A percentile compares a stretch with the other conserved stretches of the same genome.
These are phyloP conservation scores for Eutrema yunnanense DNA, from an alignment of 345 rosid species.

Conservation along the genomic window DNA sequence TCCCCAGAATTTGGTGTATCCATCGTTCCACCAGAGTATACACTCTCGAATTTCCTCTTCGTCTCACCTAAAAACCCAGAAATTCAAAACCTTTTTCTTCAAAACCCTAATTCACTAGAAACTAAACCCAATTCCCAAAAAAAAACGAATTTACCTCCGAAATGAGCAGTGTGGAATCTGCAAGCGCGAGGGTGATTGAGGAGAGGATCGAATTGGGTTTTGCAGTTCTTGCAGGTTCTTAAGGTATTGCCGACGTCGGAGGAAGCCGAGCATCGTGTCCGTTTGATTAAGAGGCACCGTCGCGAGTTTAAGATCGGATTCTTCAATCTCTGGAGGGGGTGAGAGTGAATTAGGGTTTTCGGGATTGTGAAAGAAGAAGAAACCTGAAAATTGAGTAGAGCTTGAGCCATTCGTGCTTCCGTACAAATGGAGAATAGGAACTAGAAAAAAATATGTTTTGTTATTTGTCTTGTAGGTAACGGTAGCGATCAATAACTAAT, in stretches of 20 bases:
- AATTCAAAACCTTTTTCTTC: not conserved
- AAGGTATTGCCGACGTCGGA: conserved; percentile 10
- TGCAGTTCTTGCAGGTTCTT: conserved; percentile 90
- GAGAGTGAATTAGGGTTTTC: not conserved
- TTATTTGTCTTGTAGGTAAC: too few species aligned
- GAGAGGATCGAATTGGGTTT: conserved; percentile 79
- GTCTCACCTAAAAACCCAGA: conserved; percentile 56
- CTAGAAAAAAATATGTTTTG: too few species aligned
- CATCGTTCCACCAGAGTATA: conserved; percentile 76
- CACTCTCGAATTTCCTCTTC: conserved; percentile 91
- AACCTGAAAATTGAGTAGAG: not conserved
- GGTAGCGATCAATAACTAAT: too few species aligned
- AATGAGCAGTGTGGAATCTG: conserved; percentile 87
- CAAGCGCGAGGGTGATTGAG: conserved; percentile 76
- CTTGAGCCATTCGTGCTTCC: conserved; percentile 8
- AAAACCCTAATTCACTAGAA: not conserved
- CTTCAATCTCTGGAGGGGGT: not conserved
- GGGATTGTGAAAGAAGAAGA: not conserved
- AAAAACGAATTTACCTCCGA: conserved; percentile 51
- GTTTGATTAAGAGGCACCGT: not conserved
- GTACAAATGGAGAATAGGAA: not conserved
- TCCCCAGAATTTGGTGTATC: conserved; percentile 67
- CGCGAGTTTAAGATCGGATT: not conserved
- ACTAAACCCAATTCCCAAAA: not conserved
- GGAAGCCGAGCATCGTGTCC: conserved; percentile 3